A percentile compares a stretch with the other conserved stretches of the same genome.
Evolutionary conservation across 768 basidiomycete species (phyloP).

Genomic region (Suillus decipiens): DNA sequence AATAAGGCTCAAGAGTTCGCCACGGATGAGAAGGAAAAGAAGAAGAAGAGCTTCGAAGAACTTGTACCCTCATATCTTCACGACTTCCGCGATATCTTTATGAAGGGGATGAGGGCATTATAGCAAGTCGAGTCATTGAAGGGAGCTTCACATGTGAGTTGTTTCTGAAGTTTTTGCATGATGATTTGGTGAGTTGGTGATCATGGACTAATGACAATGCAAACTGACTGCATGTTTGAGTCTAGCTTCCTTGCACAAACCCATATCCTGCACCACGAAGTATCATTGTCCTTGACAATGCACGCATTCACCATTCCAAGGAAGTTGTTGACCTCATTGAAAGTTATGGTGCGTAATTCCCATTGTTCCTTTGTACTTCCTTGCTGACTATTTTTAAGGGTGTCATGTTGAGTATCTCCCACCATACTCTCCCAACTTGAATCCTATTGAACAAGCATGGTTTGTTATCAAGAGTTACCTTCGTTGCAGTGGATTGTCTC

Average conservation of each 20-base stretch:
- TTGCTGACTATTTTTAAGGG: slow-evolving; percentile 12
- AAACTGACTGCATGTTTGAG: not conserved
- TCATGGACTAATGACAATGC: not conserved
- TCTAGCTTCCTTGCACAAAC: slow-evolving; percentile 22
- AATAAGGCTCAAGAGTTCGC: too few species aligned
- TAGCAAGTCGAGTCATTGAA: slow-evolving; percentile 23
- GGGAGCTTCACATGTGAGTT: slow-evolving; percentile 20
- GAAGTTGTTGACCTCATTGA: slow-evolving; percentile 19
- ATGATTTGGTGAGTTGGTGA: slow-evolving; percentile 17
- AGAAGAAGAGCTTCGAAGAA: too few species aligned
- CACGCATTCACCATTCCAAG: slow-evolving; percentile 20
- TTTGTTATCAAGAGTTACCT: slow-evolving; percentile 24
- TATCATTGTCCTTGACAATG: slow-evolving; percentile 23
- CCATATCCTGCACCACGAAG: slow-evolving; percentile 22
- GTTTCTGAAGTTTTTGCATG: slow-evolving; percentile 19
- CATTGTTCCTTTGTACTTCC: slow-evolving; percentile 17
- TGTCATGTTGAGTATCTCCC: slow-evolving; percentile 27
- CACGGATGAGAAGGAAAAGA: too few species aligned
- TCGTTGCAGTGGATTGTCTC: slow-evolving; percentile 3
- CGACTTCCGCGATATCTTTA: too few species aligned
- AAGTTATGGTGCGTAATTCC: not conserved
- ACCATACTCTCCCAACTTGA: slow-evolving; percentile 33
- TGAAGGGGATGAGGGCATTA: slow-evolving; percentile 26
- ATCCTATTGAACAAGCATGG: slow-evolving; percentile 33
- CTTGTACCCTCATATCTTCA: too few species aligned